Evolutionary conservation across 1,284 basidiomycete species (phyloP).

Genomic region (Coniferiporia weirii): DNA sequence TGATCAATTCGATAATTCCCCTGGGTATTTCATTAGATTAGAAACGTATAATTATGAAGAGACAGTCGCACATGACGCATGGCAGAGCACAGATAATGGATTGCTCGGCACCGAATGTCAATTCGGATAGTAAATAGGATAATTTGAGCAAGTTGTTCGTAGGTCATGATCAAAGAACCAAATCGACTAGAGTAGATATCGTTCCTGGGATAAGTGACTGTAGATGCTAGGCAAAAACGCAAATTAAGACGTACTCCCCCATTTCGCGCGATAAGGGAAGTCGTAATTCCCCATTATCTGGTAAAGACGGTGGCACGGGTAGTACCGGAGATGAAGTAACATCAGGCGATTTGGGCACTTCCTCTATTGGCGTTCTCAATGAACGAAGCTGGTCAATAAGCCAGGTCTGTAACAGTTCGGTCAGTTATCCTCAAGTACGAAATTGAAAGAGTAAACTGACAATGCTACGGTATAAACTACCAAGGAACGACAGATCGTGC

Average conservation of each 20-base stretch:
- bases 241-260: slow-evolving; percentile 59
- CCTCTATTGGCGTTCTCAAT: slow-evolving; percentile 60
- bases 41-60: slow-evolving; percentile 5
- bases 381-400: slow-evolving; percentile 65
- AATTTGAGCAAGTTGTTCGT: slow-evolving; percentile 80
- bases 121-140: slow-evolving; percentile 87
- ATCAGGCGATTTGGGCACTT: slow-evolving; percentile 41
- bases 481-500: slow-evolving; percentile 74
- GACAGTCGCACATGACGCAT: slow-evolving; percentile 56
- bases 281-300: slow-evolving; percentile 45
- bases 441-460: slow-evolving; percentile 41
- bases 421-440: background rate
- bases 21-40: slow-evolving; percentile 33
- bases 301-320: slow-evolving; percentile 34
- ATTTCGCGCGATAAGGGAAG: slow-evolving; percentile 84
- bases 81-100: slow-evolving; percentile 79
- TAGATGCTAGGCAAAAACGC: background rate
- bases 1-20: slow-evolving; percentile 79
- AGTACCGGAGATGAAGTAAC: slow-evolving; percentile 48
- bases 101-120: slow-evolving; percentile 82
- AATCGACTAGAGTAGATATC: slow-evolving; percentile 59
- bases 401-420: slow-evolving; percentile 57
- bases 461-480: slow-evolving; percentile 81
- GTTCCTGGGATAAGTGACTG: slow-evolving; percentile 6
- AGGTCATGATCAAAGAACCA: slow-evolving; percentile 85